Evolutionary conservation across 805 yeast genomes (phyloP), one percentile per base, ranked within the genome.

Genomic region (Ogataea chonburiensis): DNA sequence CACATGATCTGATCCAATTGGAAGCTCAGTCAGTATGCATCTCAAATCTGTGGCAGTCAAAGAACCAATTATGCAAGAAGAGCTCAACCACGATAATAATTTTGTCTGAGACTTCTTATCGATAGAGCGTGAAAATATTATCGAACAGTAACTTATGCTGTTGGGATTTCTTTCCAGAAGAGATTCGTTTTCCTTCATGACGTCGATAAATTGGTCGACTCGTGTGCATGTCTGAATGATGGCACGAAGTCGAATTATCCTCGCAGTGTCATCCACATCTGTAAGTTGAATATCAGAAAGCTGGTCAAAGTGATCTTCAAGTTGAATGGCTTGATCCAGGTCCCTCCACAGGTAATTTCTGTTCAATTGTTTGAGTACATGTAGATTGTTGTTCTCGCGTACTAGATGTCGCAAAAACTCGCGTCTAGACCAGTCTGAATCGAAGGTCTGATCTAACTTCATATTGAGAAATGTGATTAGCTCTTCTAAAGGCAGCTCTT

Each of bases 391-490:
- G n/a, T 37, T 21, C 8, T 27, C 23, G 6, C 22, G 21, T 7
- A 28, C 7, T 16, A 36, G 40, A 13, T 20, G 20, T 9, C 48
- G 29, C 10, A 42, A 25, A 31, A 47, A 42, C 33, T 43, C 46
- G 9, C 29, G 12, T 16, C 27, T 25, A 8, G 42, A 34, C 51
- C 51, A 47, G 16, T 37, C 23, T 3, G 48, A 22, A 11, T 20
- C 28, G n/a, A 39, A 19, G 3, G 20, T 26, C 12, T 18, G 20
- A 4, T n/a, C 21, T 20, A 47, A n/a, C 5, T 25, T 26, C 4
- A 10, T 19, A 17, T 47, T 38, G 10, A 42, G 16, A 5, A 34
- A 18, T 3, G 7, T 13, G 4, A 33, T 19, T 2, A 32, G 24
- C 19, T 45, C 47, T 16, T 40, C 44, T 7, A 45, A 26, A 5